These are phyloP conservation scores for Suillus sp. DNA, from an alignment of 768 basidiomycete species.

Conservation along the genomic window DNA sequence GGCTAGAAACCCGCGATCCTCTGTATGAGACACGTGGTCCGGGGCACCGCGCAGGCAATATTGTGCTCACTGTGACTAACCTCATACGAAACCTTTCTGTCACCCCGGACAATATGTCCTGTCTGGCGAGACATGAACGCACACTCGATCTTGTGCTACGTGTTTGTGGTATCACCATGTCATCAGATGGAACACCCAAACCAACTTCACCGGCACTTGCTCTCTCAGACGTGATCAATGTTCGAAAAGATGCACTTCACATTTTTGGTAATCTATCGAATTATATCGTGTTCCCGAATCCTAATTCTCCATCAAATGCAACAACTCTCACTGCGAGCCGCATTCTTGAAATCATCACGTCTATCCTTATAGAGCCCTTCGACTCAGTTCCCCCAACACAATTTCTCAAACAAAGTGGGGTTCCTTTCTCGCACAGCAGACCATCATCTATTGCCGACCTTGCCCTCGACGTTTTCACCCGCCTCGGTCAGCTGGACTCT, in stretches of 20 bases:
- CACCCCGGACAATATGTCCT: slow-evolving; percentile 66
- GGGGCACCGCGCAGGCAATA: slow-evolving; percentile 61
- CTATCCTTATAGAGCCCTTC: slow-evolving; percentile 70
- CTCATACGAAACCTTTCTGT: slow-evolving; percentile 88
- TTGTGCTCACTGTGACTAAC: slow-evolving; percentile 70
- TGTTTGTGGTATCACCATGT: slow-evolving; percentile 54
- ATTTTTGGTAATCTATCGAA: slow-evolving; percentile 65
- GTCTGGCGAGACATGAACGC: slow-evolving; percentile 64
- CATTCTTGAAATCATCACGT: slow-evolving; percentile 67
- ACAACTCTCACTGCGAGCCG: slow-evolving; percentile 54
- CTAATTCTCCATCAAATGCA: slow-evolving; percentile 41
- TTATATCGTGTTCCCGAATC: slow-evolving; percentile 49
- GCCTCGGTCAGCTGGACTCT: slow-evolving; percentile 70
- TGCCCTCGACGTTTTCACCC: slow-evolving; percentile 86
- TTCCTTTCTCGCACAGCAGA: slow-evolving; percentile 42
- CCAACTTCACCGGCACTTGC: slow-evolving; percentile 64
- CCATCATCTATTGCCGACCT: slow-evolving; percentile 68
- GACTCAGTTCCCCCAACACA: slow-evolving; percentile 67
- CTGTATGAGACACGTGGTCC: slow-evolving; percentile 47
- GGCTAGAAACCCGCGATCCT: slow-evolving; percentile 37
- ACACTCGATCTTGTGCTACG: slow-evolving; percentile 69
- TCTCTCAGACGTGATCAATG: slow-evolving; percentile 65
- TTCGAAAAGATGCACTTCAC: slow-evolving; percentile 78
- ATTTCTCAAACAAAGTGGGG: slow-evolving; percentile 55
- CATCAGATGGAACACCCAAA: slow-evolving; percentile 33